These are phyloP conservation scores for Arxiozyma slooffiae DNA, from an alignment of 1,139 yeast genomes.

Conservation along the genomic window DNA sequence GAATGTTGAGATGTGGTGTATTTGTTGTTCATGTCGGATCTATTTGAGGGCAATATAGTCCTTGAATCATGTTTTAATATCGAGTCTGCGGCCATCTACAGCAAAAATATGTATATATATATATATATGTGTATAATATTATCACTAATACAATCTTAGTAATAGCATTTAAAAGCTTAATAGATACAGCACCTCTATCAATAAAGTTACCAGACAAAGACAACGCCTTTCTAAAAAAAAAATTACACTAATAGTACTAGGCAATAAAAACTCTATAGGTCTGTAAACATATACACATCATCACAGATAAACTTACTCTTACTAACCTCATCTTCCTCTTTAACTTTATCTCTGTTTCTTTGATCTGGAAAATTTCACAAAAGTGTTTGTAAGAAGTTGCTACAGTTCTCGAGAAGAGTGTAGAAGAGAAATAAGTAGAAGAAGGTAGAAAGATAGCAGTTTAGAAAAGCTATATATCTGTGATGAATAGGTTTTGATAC, in stretches of 20 bases:
- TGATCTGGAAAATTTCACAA: neutral
- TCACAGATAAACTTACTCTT: too few relatives aligned
- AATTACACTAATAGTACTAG: too few relatives aligned
- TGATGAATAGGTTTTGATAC: too few relatives aligned
- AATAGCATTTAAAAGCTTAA: neutral
- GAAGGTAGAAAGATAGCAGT: too few relatives aligned
- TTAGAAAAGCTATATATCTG: too few relatives aligned
- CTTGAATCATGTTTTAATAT: neutral
- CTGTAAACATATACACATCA: neutral
- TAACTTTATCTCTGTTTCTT: neutral
- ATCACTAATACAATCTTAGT: too few relatives aligned
- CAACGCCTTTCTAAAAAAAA: too few relatives aligned
- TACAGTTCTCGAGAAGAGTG: neutral
- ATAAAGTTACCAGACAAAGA: neutral
- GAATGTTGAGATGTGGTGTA: neutral
- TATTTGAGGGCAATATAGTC: neutral
- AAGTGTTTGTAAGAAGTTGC: neutral
- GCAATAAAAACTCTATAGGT: too few relatives aligned
- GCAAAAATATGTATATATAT: too few relatives aligned
- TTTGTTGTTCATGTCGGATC: neutral
- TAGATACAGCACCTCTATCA: neutral
- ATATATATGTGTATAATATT: too few relatives aligned
- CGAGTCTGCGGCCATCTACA: neutral
- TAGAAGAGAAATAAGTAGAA: too few relatives aligned
- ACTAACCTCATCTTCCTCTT: neutral